These are phyloP conservation scores for Serendipita vermifera DNA, from an alignment of 768 basidiomycete species.

Conservation along the genomic window DNA sequence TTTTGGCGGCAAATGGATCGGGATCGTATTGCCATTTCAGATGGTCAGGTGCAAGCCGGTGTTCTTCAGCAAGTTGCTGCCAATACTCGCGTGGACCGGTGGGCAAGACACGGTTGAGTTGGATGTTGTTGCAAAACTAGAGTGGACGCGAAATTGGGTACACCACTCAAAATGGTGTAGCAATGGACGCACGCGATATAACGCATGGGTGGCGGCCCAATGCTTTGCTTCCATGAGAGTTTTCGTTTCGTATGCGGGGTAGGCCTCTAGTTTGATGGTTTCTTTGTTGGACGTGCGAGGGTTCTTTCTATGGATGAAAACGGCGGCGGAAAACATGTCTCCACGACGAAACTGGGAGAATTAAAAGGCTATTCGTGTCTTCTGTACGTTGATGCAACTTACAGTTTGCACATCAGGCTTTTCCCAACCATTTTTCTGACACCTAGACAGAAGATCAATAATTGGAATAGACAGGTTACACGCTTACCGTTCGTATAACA, in stretches of 20 bases:
- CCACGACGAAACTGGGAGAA: slow-evolving; percentile 29
- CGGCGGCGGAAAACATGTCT: slow-evolving; percentile 44
- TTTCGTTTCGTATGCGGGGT: slow-evolving; percentile 51
- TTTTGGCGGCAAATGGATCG: slow-evolving; percentile 70
- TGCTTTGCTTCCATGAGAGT: slow-evolving; percentile 77
- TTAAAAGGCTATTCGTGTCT: slow-evolving; percentile 13
- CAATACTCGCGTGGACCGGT: slow-evolving; percentile 81
- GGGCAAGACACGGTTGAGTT: slow-evolving; percentile 64
- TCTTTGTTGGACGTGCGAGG: slow-evolving; percentile 61
- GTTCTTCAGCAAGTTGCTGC: slow-evolving; percentile 58
- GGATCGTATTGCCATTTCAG: slow-evolving; percentile 77
- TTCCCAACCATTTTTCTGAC: slow-evolving; percentile 84
- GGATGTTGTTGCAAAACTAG: slow-evolving; percentile 64
- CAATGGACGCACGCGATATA: slow-evolving; percentile 56
- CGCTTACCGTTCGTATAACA: slow-evolving; percentile 63
- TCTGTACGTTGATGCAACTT: slow-evolving; percentile 11
- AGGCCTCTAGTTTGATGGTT: slow-evolving; percentile 56
- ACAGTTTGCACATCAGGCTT: slow-evolving; percentile 70
- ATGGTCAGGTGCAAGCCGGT: slow-evolving; percentile 53
- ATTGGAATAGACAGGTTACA: not conserved
- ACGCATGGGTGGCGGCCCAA: slow-evolving; percentile 78
- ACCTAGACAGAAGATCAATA: slow-evolving; percentile 31
- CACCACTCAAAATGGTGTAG: slow-evolving; percentile 13
- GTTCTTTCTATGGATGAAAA: slow-evolving; percentile 53
- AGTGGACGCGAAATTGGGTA: slow-evolving; percentile 17